Base-by-base conservation (phyloP, 1,284 basidiomycete species). In the Leccinum pseudoinsigne region DNA sequence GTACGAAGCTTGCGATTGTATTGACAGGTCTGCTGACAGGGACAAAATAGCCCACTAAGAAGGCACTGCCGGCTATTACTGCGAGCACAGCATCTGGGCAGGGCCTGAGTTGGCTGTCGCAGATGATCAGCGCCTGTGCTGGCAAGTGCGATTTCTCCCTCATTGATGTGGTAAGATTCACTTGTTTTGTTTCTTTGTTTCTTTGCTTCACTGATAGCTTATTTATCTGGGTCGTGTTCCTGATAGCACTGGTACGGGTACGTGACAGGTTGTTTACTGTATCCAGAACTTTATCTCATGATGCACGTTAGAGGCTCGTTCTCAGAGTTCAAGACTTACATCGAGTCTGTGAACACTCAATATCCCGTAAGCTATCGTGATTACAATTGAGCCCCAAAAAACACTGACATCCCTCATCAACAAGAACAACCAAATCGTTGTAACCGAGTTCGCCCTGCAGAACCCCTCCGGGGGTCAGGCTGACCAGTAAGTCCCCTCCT, bases 181-280 rank as follows among this genome's bases (percentile, higher is more conserved):
- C 18, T 31, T 1, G 2, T 2, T 38, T 60, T 12, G 28, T 14
- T 47, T 8, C 18, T 34, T 23, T 9, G 1, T 14, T 14, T 51
- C 21, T 23, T 7, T 51, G 9, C 14, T 16, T 28, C 10, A 28
- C 1, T 8, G 6, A 3, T 26, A 9, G 8, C 14, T 56, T 10
- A 57, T 40, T 57, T 26, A 56, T 26, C 11, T 51, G 40, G 2
- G 12, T 1, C 18, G 5, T 12, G 7, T 50, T 59, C 10, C 23
- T 9, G 26, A 7, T 23, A 72, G 76, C 76, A 77, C 59, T 77
- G 76, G 75, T 77, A 77, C 18, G 77, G 72, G 72, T 75, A 61
- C 16, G 67, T 26, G 23, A 57, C 26, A 16, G 2, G 4, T 2
- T 7, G 12, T 5, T 31, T 42, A 3, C 54, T 54, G 26, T 38